Percentiles rank a stretch among this genome's conserved stretches.
phyloP scores from a whole-genome alignment of 2,329 filamentous ascomycete species.

The Magnaporthiopsis rhizophila region DNA sequence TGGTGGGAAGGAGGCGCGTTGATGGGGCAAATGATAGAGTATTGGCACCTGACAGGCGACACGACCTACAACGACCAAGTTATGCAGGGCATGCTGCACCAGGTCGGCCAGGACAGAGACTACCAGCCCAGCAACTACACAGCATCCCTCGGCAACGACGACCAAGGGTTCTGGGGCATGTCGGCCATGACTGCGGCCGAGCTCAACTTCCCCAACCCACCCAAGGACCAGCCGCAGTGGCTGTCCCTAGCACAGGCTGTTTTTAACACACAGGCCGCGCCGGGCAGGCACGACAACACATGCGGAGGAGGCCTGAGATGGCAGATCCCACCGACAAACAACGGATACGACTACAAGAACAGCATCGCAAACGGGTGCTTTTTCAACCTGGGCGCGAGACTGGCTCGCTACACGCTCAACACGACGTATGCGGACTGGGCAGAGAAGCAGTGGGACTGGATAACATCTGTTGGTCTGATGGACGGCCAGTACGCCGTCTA shows the following conservation, averaged over 20 bases:
- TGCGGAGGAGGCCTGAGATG: conserved; percentile 59
- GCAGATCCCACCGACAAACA: conserved; percentile 58
- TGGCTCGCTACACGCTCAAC: conserved; percentile 54
- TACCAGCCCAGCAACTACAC: conserved; percentile 42
- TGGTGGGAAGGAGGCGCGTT: conserved; percentile 25
- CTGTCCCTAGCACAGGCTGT: conserved; percentile 49
- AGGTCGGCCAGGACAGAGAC: conserved; percentile 37
- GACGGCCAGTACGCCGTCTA: conserved; percentile 49
- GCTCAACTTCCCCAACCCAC: conserved; percentile 38
- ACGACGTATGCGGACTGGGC: conserved; percentile 48
- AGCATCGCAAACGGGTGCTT: conserved; percentile 38
- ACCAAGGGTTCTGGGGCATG: conserved; percentile 53
- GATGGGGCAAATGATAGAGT: conserved; percentile 29
- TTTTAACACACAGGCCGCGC: conserved; percentile 40
- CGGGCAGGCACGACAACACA: conserved; percentile 41
- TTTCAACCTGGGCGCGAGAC: conserved; percentile 46
- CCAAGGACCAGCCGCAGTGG: conserved; percentile 34
- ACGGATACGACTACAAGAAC: conserved; percentile 59
- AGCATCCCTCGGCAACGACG: conserved; percentile 44
- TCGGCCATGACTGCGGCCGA: conserved; percentile 50
- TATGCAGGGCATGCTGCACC: conserved; percentile 35
- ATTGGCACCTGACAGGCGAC: conserved; percentile 35
- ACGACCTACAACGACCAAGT: conserved; percentile 40
- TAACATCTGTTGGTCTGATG: conserved; percentile 36
- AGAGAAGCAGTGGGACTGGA: conserved; percentile 48